Conservation (phyloP, 306 rosid genomes). For the Lagenaria siceraria region DNA sequence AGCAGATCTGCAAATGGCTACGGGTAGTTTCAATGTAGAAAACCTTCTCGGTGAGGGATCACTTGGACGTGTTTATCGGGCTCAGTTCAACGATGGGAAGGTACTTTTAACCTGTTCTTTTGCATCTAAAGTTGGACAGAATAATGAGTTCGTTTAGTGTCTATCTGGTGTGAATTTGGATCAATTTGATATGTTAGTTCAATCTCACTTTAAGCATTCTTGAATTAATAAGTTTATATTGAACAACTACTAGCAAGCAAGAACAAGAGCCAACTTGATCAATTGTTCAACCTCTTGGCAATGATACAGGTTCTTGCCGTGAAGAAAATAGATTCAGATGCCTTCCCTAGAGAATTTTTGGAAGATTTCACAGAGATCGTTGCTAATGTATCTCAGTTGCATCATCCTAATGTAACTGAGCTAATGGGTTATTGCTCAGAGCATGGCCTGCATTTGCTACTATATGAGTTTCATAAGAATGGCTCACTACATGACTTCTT, state of each 20-base stretch:
- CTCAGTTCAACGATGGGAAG: conserved; percentile 84
- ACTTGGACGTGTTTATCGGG: conserved; percentile 90
- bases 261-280: not conserved
- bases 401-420: conserved; percentile 85
- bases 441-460: conserved; percentile 86
- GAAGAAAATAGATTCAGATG: conserved; percentile 82
- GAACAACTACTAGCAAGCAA: not conserved
- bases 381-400: conserved; percentile 59
- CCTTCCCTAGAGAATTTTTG: conserved; percentile 35
- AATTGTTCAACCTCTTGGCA: not conserved
- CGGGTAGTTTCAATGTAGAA: conserved; percentile 86
- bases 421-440: conserved; percentile 93
- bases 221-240: not conserved
- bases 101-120: conserved; percentile 19
- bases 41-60: conserved; percentile 88
- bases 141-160: not conserved
- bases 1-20: conserved; percentile 94
- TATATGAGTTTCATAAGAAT: conserved; percentile 72
- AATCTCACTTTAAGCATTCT: not conserved
- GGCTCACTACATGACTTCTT: conserved; percentile 85
- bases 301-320: conserved; percentile 75
- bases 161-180: not conserved
- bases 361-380: conserved; percentile 64
- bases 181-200: not conserved
- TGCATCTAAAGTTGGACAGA: not conserved